phyloP scores from a whole-genome alignment of 176 grass and related monocot genomes.

The Hsuehochloa calcarea region DNA sequence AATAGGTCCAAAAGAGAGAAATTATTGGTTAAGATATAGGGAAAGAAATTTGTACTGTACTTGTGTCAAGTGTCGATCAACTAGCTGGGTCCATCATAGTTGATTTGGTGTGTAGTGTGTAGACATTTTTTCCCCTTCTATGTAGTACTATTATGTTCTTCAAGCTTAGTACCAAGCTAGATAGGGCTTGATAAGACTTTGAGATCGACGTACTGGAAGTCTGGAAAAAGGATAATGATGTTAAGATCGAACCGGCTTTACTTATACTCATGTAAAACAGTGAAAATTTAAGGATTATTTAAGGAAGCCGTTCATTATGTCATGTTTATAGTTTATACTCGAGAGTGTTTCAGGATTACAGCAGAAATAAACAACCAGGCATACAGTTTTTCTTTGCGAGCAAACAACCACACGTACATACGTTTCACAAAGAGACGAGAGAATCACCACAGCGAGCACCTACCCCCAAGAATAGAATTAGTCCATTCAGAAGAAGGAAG shows the following conservation, averaged over 20 bases:
- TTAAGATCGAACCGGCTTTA: slow-evolving; percentile 11
- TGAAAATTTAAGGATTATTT: neutral
- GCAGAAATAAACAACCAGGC: neutral
- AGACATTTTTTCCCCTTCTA: slow-evolving; percentile 33
- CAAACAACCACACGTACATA: neutral
- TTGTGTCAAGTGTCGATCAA: slow-evolving; percentile 21
- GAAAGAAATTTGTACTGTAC: slow-evolving; percentile 27
- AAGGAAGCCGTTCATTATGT: slow-evolving; percentile 16
- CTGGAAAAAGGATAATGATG: neutral
- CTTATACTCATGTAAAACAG: slow-evolving; percentile 22
- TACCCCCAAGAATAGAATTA: slow-evolving; percentile 36
- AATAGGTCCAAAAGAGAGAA: slow-evolving; percentile 18
- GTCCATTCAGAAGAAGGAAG: slow-evolving; percentile 21
- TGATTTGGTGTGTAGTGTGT: slow-evolving; percentile 49
- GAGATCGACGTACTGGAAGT: slow-evolving; percentile 11
- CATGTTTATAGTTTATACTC: slow-evolving; percentile 10
- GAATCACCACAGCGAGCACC: slow-evolving; percentile 28
- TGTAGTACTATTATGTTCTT: neutral
- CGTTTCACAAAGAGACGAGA: neutral
- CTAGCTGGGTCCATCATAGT: slow-evolving; percentile 18
- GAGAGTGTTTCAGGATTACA: neutral
- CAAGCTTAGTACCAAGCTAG: slow-evolving; percentile 26
- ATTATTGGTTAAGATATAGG: slow-evolving; percentile 29
- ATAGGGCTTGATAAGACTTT: slow-evolving; percentile 1
- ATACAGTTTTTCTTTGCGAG: too few species aligned